phyloP scores from a whole-genome alignment of 2,329 filamentous ascomycete species.

The Exutisphaerella laricina region DNA sequence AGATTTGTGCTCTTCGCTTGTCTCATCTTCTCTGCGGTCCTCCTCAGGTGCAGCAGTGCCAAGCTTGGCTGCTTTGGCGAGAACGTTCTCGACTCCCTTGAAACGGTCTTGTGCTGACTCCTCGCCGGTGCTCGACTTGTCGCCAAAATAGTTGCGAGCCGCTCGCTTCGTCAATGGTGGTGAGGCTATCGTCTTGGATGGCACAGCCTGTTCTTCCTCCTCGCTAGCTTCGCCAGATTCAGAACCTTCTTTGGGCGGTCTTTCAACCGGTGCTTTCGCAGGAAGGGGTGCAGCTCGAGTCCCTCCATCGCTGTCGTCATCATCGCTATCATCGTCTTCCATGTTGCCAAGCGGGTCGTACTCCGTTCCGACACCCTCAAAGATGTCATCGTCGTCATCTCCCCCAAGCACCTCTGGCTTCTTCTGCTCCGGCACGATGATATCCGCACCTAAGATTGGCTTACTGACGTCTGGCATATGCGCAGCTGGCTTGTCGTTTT shows the following conservation, averaged over 20 bases:
- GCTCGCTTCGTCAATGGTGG: neutral
- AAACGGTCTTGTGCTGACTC: constrained; percentile 21
- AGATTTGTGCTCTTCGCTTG: constrained; percentile 54
- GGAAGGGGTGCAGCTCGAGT: neutral
- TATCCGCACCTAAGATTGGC: constrained; percentile 32
- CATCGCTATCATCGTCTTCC: constrained; percentile 42
- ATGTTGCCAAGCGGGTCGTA: constrained; percentile 56
- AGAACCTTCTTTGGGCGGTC: neutral
- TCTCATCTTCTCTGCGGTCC: constrained; percentile 35
- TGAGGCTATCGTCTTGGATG: constrained; percentile 5
- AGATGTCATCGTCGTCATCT: constrained; percentile 57
- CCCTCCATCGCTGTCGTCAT: constrained; percentile 28
- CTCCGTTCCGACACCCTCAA: constrained; percentile 53
- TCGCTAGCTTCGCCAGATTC: constrained; percentile 20
- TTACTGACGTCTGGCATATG: constrained; percentile 27
- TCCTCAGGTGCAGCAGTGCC: constrained; percentile 44
- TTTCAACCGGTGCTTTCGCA: neutral
- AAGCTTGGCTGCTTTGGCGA: constrained; percentile 66
- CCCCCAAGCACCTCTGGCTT: constrained; percentile 15
- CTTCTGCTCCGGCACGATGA: constrained; percentile 21
- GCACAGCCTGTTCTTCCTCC: constrained; percentile 29
- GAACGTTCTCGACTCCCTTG: constrained; percentile 30
- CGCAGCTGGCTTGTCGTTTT: constrained; percentile 23
- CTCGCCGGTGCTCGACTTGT: constrained; percentile 16
- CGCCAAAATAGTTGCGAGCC: constrained; percentile 36